A percentile compares a stretch with the other conserved stretches of the same genome.
phyloP scores from a whole-genome alignment of 495 filamentous ascomycete species.

The Ramalina intermedia region DNA sequence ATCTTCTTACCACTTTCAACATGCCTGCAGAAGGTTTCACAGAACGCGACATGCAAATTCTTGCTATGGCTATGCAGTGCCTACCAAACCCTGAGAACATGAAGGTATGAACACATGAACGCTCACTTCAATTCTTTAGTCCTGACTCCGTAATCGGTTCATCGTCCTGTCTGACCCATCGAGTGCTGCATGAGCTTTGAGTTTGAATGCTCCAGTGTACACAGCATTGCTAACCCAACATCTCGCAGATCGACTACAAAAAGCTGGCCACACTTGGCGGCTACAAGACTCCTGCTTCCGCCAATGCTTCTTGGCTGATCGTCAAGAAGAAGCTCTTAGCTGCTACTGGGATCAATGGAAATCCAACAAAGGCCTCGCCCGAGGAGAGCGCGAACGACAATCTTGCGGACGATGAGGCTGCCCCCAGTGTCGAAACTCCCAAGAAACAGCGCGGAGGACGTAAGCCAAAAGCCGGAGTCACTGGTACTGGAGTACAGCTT shows the following conservation, averaged over 20 bases:
- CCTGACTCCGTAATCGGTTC: background rate
- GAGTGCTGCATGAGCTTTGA: too few species aligned
- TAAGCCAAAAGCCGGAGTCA: background rate
- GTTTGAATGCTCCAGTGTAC: too few species aligned
- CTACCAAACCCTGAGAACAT: background rate
- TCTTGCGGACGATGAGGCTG: background rate
- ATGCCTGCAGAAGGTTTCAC: conserved; percentile 4
- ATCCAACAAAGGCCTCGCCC: background rate
- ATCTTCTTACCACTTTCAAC: background rate
- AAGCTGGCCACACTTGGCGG: conserved; percentile 22
- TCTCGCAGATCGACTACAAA: conserved; percentile 24
- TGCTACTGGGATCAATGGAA: background rate
- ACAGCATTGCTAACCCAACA: background rate
- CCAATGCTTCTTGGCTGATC: conserved; percentile 16
- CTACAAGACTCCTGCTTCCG: conserved; percentile 24
- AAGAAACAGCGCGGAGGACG: background rate
- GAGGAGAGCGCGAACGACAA: background rate
- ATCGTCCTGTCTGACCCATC: too few species aligned
- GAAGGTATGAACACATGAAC: conserved; percentile 7
- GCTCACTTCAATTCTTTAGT: background rate
- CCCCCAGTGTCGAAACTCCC: background rate
- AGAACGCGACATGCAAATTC: conserved; percentile 6
- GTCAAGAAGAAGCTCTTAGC: conserved; percentile 18
- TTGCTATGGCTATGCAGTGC: conserved; percentile 6
- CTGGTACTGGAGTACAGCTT: background rate